Percentiles rank a stretch among this genome's conserved stretches.
phyloP scores from a whole-genome alignment of 306 rosid genomes.

The Gleditsia sinensis region DNA sequence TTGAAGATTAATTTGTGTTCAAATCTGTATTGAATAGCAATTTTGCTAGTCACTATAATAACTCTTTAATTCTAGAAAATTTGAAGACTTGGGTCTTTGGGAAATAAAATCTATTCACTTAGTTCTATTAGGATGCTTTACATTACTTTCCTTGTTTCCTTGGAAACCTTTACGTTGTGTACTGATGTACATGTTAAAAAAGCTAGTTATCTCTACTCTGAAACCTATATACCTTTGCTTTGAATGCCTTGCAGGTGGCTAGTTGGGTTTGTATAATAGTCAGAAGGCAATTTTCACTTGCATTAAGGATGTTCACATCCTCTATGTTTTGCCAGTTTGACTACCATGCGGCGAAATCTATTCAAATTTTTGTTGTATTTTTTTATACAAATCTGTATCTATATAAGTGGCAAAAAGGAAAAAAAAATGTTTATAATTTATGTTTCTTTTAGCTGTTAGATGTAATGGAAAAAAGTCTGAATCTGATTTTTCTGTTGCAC shows the following conservation, averaged over 20 bases:
- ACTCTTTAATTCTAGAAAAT: background rate
- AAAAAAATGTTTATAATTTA: background rate
- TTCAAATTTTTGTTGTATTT: background rate
- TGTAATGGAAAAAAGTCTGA: background rate
- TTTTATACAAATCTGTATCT: background rate
- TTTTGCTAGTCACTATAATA: background rate
- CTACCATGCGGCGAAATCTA: background rate
- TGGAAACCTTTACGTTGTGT: background rate
- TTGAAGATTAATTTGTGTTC: background rate
- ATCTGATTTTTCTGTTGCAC: background rate
- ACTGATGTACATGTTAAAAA: background rate
- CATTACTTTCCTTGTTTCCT: background rate
- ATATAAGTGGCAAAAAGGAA: background rate
- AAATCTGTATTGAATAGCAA: no score
- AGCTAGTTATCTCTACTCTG: background rate
- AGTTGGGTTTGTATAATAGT: conserved; percentile 27
- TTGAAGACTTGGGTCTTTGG: background rate
- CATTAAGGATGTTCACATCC: background rate
- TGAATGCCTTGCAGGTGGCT: conserved; percentile 29
- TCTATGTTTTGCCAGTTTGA: background rate
- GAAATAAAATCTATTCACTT: no score
- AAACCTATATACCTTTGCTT: background rate
- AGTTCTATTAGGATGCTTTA: background rate
- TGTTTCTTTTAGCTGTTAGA: background rate
- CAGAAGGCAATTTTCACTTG: conserved; percentile 24